phyloP scores from a whole-genome alignment of 2,329 filamentous ascomycete genomes.

The Beauveria caledonica region DNA sequence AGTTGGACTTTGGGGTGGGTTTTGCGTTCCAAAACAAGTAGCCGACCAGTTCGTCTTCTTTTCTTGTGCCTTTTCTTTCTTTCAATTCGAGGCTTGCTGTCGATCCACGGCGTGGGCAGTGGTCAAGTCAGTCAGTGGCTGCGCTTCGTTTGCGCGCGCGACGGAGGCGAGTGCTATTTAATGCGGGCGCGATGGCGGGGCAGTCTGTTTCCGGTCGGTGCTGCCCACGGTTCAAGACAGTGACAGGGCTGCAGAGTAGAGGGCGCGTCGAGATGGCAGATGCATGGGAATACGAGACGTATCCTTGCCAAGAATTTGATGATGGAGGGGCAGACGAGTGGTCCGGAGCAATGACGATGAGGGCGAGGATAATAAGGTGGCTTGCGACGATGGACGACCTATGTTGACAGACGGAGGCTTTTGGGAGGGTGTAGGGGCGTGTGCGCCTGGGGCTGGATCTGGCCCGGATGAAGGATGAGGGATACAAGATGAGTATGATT shows the following conservation, averaged over 20 bases:
- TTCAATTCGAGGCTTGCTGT: background rate
- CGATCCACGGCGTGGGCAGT: background rate
- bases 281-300: slow-evolving; percentile 3
- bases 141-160: background rate
- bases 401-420: background rate
- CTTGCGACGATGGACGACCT: background rate
- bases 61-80: background rate
- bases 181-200: slow-evolving; percentile 1
- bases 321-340: background rate
- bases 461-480: background rate
- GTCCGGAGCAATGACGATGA: background rate
- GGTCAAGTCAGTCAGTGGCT: background rate
- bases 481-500: background rate
- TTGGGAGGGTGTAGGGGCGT: background rate
- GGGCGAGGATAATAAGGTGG: background rate
- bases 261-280: slow-evolving; percentile 2
- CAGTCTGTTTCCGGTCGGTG: background rate
- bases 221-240: background rate
- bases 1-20: background rate
- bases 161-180: background rate
- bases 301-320: background rate
- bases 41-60: background rate
- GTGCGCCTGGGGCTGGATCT: background rate
- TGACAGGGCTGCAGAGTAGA: slow-evolving; percentile 3
- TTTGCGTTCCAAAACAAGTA: background rate